These are phyloP conservation scores for Crucihimalaya himalaica DNA, from an alignment of 345 rosid species.

Conservation along the genomic window DNA sequence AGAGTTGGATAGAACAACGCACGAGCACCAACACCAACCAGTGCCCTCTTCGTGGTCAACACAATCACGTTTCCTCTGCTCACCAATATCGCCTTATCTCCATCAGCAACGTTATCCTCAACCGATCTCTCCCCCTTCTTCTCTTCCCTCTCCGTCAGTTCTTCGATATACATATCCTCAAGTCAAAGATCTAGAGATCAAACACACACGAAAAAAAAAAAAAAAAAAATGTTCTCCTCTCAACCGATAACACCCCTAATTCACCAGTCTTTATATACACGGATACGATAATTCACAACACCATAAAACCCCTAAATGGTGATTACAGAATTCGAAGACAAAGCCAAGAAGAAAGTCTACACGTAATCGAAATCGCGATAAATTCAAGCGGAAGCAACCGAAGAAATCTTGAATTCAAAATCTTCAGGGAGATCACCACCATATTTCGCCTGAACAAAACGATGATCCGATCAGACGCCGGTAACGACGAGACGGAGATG, in stretches of 20 bases:
- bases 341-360: conserved; percentile 43
- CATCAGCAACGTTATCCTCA: conserved; percentile 39
- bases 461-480: conserved; percentile 38
- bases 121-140: conserved; percentile 27
- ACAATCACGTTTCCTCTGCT: conserved; percentile 38
- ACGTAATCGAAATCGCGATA: conserved; percentile 22
- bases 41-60: conserved; percentile 58
- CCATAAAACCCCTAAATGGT: conserved; percentile 38
- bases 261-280: conserved; percentile 20
- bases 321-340: conserved; percentile 33
- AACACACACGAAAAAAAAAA: conserved; percentile 13
- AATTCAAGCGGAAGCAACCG: conserved; percentile 30
- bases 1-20: conserved; percentile 89
- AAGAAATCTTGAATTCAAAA: conserved; percentile 17
- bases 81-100: conserved; percentile 27
- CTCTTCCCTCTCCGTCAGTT: conserved; percentile 50
- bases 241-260: conserved; percentile 30
- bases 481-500: conserved; percentile 27
- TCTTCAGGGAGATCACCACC: conserved; percentile 42
- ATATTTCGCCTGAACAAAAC: conserved; percentile 36
- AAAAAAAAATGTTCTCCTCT: conserved; percentile 15
- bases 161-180: conserved; percentile 82
- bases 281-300: conserved; percentile 26
- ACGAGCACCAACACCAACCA: conserved; percentile 95
- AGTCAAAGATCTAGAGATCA: conserved; percentile 37